Percentiles rank a stretch among this genome's conserved stretches.
These are phyloP conservation scores for Leishmania major DNA, from an alignment of 208 protist genomes.

Conservation along the genomic window DNA sequence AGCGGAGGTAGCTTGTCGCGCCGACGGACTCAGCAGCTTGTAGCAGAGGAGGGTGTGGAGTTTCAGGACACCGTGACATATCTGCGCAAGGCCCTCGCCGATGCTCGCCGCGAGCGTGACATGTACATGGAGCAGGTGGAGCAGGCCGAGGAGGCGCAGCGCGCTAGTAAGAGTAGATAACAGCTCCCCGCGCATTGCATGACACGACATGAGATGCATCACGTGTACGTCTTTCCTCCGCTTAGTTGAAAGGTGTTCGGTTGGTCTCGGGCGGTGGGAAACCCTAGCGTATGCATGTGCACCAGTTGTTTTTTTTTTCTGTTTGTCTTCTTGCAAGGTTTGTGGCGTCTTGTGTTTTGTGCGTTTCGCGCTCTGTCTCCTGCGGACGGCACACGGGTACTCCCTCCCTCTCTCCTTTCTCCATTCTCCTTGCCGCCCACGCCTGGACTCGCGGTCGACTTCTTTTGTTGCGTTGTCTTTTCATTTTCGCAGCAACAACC, in stretches of 20 bases:
- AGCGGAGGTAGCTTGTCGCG: constrained; percentile 15
- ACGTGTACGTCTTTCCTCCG: not conserved
- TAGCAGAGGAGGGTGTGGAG: constrained; percentile 38
- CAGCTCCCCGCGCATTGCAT: not conserved
- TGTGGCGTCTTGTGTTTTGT: not conserved
- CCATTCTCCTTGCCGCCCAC: not conserved
- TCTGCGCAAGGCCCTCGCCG: constrained; percentile 54
- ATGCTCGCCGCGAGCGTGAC: constrained; percentile 56
- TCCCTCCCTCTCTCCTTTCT: too few species aligned
- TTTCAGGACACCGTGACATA: constrained; percentile 53
- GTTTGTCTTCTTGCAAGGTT: constrained; percentile 9
- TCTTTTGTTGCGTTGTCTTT: not conserved
- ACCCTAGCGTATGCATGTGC: not conserved
- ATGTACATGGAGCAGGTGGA: constrained; percentile 49
- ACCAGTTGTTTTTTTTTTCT: not conserved
- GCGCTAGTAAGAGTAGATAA: not conserved
- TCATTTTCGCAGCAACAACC: not conserved
- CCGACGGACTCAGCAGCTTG: constrained; percentile 28
- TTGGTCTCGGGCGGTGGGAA: not conserved
- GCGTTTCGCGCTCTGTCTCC: not conserved
- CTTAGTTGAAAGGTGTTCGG: not conserved
- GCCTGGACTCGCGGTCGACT: not conserved
- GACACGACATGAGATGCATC: not conserved
- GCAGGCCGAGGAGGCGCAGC: constrained; percentile 20
- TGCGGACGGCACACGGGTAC: not conserved